Percentiles rank a stretch among this genome's conserved stretches.
These are phyloP conservation scores for Didymella lethalis DNA, from an alignment of 2,329 filamentous ascomycete species.

Conservation along the genomic window DNA sequence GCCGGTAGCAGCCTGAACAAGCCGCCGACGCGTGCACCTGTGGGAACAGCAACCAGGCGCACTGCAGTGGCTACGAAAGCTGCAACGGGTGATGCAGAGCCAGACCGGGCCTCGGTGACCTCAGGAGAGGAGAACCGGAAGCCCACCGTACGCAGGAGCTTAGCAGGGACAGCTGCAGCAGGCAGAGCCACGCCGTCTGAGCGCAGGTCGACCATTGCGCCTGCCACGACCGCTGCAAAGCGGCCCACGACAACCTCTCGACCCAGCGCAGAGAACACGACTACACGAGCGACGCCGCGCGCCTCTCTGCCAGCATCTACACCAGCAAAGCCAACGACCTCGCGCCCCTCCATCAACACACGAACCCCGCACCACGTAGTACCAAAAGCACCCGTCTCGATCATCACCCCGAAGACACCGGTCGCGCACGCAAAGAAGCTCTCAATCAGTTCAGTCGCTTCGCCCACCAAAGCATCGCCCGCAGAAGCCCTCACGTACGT, in stretches of 20 bases:
- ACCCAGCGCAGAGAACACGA: constrained; percentile 32
- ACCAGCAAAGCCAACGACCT: constrained; percentile 26
- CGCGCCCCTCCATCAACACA: constrained; percentile 36
- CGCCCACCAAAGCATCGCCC: constrained; percentile 20
- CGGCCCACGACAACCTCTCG: constrained; percentile 42
- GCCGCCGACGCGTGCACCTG: constrained; percentile 46
- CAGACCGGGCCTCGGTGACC: constrained; percentile 45
- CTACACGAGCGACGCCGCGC: constrained; percentile 39
- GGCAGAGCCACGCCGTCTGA: constrained; percentile 37
- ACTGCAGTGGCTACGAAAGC: constrained; percentile 33
- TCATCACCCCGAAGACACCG: constrained; percentile 25
- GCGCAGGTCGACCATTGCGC: constrained; percentile 27
- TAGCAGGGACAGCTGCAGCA: constrained; percentile 28
- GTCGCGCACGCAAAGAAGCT: constrained; percentile 43
- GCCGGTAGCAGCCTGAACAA: constrained; percentile 46
- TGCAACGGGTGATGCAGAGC: constrained; percentile 42
- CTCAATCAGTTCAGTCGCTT: constrained; percentile 28
- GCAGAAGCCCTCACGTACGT: constrained; percentile 15
- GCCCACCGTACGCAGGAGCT: constrained; percentile 38
- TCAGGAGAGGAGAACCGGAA: constrained; percentile 50
- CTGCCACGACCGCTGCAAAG: constrained; percentile 35
- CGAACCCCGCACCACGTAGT: constrained; percentile 31
- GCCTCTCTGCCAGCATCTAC: constrained; percentile 40
- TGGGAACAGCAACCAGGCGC: constrained; percentile 33
- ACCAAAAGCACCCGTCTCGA: constrained; percentile 31